Conservation (phyloP, 148 eudicot species). For the Bassia scoparia region DNA sequence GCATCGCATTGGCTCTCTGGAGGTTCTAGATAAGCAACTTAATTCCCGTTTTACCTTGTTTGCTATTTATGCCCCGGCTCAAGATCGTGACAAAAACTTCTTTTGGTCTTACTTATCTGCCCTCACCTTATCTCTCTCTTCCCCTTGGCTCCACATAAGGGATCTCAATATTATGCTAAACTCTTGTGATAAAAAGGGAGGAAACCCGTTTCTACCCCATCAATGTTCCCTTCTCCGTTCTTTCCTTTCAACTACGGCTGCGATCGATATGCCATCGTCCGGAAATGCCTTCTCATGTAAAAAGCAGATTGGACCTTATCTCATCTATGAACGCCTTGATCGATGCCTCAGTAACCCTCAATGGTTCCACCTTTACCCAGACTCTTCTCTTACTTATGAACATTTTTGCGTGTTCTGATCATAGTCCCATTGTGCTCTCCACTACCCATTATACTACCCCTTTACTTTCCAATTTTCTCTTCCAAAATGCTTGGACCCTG, state of each 20-base stretch:
- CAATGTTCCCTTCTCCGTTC: too few relatives aligned
- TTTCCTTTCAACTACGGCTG: neutral
- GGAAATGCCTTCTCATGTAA: neutral
- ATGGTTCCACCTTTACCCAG: too few relatives aligned
- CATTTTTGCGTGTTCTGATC: neutral
- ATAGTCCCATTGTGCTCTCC: neutral
- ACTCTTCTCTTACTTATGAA: neutral
- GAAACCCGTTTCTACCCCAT: too few relatives aligned
- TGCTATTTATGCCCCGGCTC: neutral
- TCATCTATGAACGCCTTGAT: neutral
- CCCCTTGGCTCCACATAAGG: neutral
- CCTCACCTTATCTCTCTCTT: neutral
- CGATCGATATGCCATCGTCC: neutral
- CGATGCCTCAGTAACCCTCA: neutral
- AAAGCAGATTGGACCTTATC: too few relatives aligned
- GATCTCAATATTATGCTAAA: too few relatives aligned
- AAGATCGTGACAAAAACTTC: neutral
- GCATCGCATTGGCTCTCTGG: neutral
- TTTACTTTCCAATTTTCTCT: neutral
- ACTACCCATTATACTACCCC: neutral
- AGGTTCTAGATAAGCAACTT: too few relatives aligned
- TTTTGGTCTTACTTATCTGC: neutral
- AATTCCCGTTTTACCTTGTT: too few relatives aligned
- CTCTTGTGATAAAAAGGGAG: too few relatives aligned
- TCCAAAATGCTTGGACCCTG: too few relatives aligned